Percentiles rank a stretch among this genome's conserved stretches.
These are phyloP conservation scores for Agrocybe chaxingu DNA, from an alignment of 768 basidiomycete genomes.

Conservation along the genomic window DNA sequence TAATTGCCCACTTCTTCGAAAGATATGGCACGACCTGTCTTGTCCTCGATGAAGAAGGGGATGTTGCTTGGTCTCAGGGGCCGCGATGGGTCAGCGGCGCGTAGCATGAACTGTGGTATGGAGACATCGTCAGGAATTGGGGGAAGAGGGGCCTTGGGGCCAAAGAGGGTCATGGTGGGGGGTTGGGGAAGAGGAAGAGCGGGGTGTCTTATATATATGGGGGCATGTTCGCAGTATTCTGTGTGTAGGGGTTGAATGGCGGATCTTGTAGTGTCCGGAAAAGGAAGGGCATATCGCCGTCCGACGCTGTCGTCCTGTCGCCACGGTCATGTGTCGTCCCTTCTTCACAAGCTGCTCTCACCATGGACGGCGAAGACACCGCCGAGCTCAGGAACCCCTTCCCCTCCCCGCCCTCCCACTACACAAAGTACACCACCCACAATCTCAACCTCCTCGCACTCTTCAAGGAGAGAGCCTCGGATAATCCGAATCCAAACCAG, in stretches of 20 bases:
- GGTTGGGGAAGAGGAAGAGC: not conserved
- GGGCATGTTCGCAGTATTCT: not conserved
- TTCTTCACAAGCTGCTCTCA: constrained; percentile 3
- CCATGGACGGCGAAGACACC: constrained; percentile 71
- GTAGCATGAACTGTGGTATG: constrained; percentile 65
- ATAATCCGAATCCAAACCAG: constrained; percentile 45
- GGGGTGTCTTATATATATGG: constrained; percentile 3
- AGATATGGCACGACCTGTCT: constrained; percentile 39
- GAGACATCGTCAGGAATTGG: constrained; percentile 60
- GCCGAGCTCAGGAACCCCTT: constrained; percentile 83
- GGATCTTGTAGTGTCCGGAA: not conserved
- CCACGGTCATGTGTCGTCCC: constrained; percentile 2
- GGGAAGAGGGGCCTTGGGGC: constrained; percentile 29
- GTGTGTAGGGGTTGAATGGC: too few relatives aligned
- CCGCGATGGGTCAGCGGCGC: constrained; percentile 33
- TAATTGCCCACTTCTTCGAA: constrained; percentile 42
- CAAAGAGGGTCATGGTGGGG: constrained; percentile 31
- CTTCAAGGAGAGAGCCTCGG: constrained; percentile 50
- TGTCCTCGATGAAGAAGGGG: constrained; percentile 63
- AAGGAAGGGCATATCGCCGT: not conserved
- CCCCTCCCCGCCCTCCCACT: constrained; percentile 85
- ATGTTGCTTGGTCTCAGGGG: constrained; percentile 41
- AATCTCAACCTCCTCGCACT: constrained; percentile 69
- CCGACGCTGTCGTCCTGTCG: constrained; percentile 8
- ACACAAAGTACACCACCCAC: constrained; percentile 69